A percentile compares a stretch with the other conserved stretches of the same genome.
Conservation (phyloP, 306 rosid genomes). For the Trifolium repens region DNA sequence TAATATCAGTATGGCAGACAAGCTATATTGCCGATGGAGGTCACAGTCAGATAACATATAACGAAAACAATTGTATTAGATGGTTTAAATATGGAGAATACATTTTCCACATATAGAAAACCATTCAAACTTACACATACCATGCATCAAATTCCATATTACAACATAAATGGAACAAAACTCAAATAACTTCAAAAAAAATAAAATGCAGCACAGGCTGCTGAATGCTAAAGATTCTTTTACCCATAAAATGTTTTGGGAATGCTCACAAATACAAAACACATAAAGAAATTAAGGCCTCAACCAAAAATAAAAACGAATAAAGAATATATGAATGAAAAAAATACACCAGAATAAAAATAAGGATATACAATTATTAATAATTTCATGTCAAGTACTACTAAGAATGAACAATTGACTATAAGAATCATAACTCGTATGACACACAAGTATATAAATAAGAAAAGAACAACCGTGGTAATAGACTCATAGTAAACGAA, state of each 20-base stretch:
- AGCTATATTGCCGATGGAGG: slow-evolving; percentile 1
- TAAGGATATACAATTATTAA: neutral
- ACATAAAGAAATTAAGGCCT: slow-evolving; percentile 14
- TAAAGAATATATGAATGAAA: slow-evolving; percentile 11
- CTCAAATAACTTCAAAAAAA: neutral
- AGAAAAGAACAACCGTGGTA: slow-evolving; percentile 28
- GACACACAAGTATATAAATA: neutral
- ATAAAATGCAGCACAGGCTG: slow-evolving; percentile 16
- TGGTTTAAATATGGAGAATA: slow-evolving; percentile 26
- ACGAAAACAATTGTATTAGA: slow-evolving; percentile 6
- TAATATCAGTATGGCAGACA: slow-evolving; percentile 14
- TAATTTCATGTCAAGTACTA: slow-evolving; percentile 16
- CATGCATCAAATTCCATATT: neutral
- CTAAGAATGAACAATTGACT: slow-evolving; percentile 24
- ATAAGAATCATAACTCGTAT: slow-evolving; percentile 14
- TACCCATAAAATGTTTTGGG: slow-evolving; percentile 5
- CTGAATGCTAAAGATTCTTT: slow-evolving; percentile 16
- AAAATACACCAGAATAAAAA: neutral
- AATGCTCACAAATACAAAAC: neutral
- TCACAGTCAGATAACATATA: slow-evolving; percentile 1
- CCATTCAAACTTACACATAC: neutral
- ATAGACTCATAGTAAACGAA: slow-evolving; percentile 11
- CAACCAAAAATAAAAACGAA: slow-evolving; percentile 7
- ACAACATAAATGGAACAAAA: slow-evolving; percentile 16
- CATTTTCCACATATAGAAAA: slow-evolving; percentile 3